phyloP scores from a whole-genome alignment of 352 stramenopile species.

The Peronospora farinosa region DNA sequence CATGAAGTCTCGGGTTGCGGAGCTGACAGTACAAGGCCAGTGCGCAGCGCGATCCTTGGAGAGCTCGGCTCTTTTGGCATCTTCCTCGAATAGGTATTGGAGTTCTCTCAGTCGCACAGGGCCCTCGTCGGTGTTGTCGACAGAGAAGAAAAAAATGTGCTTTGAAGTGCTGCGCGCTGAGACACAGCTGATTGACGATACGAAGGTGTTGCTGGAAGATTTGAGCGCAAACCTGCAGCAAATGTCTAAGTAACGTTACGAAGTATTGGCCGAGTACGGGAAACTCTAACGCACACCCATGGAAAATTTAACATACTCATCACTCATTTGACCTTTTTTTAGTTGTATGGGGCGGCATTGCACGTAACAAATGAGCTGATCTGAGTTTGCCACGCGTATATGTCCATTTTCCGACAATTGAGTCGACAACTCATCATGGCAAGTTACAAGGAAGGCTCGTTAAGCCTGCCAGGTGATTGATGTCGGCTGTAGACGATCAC shows the following conservation, averaged over 20 bases:
- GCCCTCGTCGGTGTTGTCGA: conserved; percentile 29
- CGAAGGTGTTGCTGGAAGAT: conserved; percentile 62
- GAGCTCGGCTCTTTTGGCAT: conserved; percentile 24
- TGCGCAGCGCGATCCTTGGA: conserved; percentile 51
- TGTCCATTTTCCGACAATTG: no score
- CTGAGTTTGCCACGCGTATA: no score
- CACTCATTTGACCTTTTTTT: no score
- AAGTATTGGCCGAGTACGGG: no score
- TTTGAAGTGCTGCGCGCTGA: conserved; percentile 74
- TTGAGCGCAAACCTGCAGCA: conserved; percentile 50
- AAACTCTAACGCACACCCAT: no score
- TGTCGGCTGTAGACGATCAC: no score
- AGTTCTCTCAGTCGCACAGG: conserved; percentile 9
- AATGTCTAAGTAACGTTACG: not conserved
- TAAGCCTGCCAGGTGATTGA: no score
- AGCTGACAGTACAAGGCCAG: conserved; percentile 62
- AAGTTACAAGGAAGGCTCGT: no score
- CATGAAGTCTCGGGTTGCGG: conserved; percentile 63
- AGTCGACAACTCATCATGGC: no score
- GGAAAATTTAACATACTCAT: no score
- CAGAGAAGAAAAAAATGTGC: conserved; percentile 80
- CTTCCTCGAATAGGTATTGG: conserved; percentile 21
- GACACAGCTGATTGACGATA: conserved; percentile 76
- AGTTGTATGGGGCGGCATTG: no score
- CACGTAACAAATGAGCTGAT: no score